A percentile compares a stretch with the other conserved stretches of the same genome.
These are phyloP conservation scores for Podospora fimiseda DNA, from an alignment of 495 filamentous ascomycete species.

Conservation along the genomic window DNA sequence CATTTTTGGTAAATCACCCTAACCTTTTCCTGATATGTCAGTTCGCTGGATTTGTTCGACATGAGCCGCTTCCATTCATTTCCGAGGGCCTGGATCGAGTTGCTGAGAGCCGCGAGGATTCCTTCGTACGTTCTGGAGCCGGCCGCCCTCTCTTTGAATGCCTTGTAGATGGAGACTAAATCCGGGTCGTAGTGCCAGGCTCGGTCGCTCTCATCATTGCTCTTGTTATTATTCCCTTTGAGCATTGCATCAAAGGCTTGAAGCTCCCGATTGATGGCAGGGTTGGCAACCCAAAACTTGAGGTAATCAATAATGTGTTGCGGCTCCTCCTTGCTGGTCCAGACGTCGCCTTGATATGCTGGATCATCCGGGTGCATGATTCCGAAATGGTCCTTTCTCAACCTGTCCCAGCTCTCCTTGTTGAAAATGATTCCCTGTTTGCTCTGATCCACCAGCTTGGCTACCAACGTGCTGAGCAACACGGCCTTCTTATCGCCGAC, in stretches of 20 bases:
- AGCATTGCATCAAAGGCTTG: slow-evolving; percentile 37
- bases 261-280: slow-evolving; percentile 46
- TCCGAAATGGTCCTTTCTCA: slow-evolving; percentile 39
- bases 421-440: slow-evolving; percentile 72
- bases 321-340: slow-evolving; percentile 31
- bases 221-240: slow-evolving; percentile 16
- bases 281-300: slow-evolving; percentile 54
- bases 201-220: not conserved
- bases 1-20: slow-evolving; percentile 38
- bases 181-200: slow-evolving; percentile 41
- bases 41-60: slow-evolving; percentile 13
- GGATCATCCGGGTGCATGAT: slow-evolving; percentile 35
- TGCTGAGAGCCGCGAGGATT: slow-evolving; percentile 30
- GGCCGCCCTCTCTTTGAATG: slow-evolving; percentile 20
- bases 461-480: slow-evolving; percentile 61
- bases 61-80: slow-evolving; percentile 25
- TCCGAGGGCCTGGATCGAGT: slow-evolving; percentile 27
- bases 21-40: slow-evolving; percentile 33
- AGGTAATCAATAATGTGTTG: slow-evolving; percentile 68
- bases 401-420: slow-evolving; percentile 47
- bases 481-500: slow-evolving; percentile 52
- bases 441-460: slow-evolving; percentile 70
- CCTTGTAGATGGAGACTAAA: slow-evolving; percentile 38
- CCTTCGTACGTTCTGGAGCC: slow-evolving; percentile 23
- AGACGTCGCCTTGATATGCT: slow-evolving; percentile 30